Base-by-base conservation (phyloP, 495 filamentous ascomycete genomes). In the Penicillium pulvis region DNA sequence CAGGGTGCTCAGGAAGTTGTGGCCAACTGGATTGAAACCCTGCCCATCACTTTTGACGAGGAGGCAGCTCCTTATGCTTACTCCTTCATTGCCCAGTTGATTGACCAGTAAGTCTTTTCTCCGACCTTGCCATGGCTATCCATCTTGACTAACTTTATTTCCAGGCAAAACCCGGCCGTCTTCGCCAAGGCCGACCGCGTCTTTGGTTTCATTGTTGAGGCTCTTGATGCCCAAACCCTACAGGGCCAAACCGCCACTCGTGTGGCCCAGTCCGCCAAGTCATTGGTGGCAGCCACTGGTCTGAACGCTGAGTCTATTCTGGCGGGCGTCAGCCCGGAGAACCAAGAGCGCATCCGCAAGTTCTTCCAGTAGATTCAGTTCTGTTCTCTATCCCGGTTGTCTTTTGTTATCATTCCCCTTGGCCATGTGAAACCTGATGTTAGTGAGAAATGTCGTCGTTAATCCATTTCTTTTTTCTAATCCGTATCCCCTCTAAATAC, bases 51-150 rank as follows among this genome's bases (percentile, higher is more conserved):
- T 4, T 96, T 95, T 68, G 95, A 99, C 62, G 95, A 98, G 71
- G 95, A 98, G 76, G 95, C 94, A 3, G 95, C 95, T 4, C 94
- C 95, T 30, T 98, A 96, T 69, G 93, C 93, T 0, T 99, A 99
- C 71, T 86, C 86, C 8, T 99, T 96, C 72, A 81, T 99, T 52
- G 86, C 89, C 3, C 86, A 96, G 66, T 73, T 99, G 56, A 96
- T 99, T 69, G 90, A 96, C 48, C 88, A 93, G 94, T 97, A 87
- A 79, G 92, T 87, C 60, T 65, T n/a, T 26, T 48, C 46, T 11
- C 26, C 51, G 5, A 53, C 6, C 45, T 42, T 9, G 5, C 33
- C 6, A 39, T 49, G 44, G n/a, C 16, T 14, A 14, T n/a, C 39
- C 16, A 41, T n/a, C 39, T 41, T n/a, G 3, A 41, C 62, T 72